Conservation (phyloP, 306 rosid species). For the Dryas octopetala region DNA sequence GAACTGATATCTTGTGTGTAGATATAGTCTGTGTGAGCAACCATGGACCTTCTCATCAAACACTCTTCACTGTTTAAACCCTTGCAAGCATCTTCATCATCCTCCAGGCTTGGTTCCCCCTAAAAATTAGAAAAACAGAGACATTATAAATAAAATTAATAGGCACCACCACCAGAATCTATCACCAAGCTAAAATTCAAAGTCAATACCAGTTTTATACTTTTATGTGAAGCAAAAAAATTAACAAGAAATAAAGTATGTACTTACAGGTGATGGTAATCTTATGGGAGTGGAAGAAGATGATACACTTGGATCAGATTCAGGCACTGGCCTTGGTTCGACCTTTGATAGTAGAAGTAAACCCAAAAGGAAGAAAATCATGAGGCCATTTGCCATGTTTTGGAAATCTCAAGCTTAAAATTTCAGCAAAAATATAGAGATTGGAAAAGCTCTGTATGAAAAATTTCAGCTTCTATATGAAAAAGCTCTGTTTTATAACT, state of each 20-base stretch:
- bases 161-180: too few relatives aligned
- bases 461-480: background rate
- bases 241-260: background rate
- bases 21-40: slow-evolving; percentile 60
- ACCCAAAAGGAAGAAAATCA: slow-evolving; percentile 33
- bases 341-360: slow-evolving; percentile 28
- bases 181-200: too few relatives aligned
- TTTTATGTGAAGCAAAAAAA: background rate
- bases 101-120: slow-evolving; percentile 28
- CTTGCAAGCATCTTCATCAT: slow-evolving; percentile 37
- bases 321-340: slow-evolving; percentile 30
- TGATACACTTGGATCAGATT: slow-evolving; percentile 18
- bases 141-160: background rate
- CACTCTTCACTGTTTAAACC: slow-evolving; percentile 45
- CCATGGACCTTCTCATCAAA: slow-evolving; percentile 42
- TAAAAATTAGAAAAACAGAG: slow-evolving; percentile 6
- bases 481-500: background rate
- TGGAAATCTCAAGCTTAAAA: slow-evolving; percentile 10
- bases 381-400: slow-evolving; percentile 34
- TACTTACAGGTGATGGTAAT: slow-evolving; percentile 34
- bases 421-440: background rate
- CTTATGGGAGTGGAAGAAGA: slow-evolving; percentile 17
- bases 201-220: too few relatives aligned
- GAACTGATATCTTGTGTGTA: slow-evolving; percentile 47
- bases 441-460: background rate